Evolutionary conservation across 1,139 yeast genomes (phyloP).

Genomic region (Yamadazyma jaroonii): DNA sequence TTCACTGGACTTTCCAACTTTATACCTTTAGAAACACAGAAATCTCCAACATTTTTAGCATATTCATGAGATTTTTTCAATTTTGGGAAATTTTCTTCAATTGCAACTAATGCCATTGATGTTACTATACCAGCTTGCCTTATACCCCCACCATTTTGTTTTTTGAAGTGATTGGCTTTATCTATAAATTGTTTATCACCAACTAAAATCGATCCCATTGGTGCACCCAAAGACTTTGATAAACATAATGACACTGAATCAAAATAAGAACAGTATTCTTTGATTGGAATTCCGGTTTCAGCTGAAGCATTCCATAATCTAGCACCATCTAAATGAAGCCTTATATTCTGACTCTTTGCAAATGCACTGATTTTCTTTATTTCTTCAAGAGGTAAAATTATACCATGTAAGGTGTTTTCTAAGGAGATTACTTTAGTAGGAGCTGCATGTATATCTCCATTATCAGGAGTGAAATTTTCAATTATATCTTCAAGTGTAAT

Average conservation of each 20-base stretch:
- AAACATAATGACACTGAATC: slow-evolving; percentile 47
- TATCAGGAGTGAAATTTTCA: slow-evolving; percentile 42
- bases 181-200: slow-evolving; percentile 28
- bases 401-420: slow-evolving; percentile 48
- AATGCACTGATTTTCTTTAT: slow-evolving; percentile 36
- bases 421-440: slow-evolving; percentile 47
- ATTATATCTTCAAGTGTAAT: slow-evolving; percentile 38
- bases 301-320: slow-evolving; percentile 47
- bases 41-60: slow-evolving; percentile 48
- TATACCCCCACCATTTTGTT: slow-evolving; percentile 49
- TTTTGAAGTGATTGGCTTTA: slow-evolving; percentile 47
- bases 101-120: slow-evolving; percentile 39
- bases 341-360: slow-evolving; percentile 31
- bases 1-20: slow-evolving; percentile 38
- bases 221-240: slow-evolving; percentile 47
- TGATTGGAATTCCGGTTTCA: slow-evolving; percentile 37
- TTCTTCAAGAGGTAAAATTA: slow-evolving; percentile 42
- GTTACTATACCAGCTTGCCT: slow-evolving; percentile 39
- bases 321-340: slow-evolving; percentile 47
- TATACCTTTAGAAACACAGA: slow-evolving; percentile 36
- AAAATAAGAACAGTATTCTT: slow-evolving; percentile 38
- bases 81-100: slow-evolving; percentile 36
- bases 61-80: slow-evolving; percentile 50
- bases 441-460: slow-evolving; percentile 47
- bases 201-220: slow-evolving; percentile 45